Conservation (phyloP, 2,329 filamentous ascomycete species). For the Epichloe festucae region DNA sequence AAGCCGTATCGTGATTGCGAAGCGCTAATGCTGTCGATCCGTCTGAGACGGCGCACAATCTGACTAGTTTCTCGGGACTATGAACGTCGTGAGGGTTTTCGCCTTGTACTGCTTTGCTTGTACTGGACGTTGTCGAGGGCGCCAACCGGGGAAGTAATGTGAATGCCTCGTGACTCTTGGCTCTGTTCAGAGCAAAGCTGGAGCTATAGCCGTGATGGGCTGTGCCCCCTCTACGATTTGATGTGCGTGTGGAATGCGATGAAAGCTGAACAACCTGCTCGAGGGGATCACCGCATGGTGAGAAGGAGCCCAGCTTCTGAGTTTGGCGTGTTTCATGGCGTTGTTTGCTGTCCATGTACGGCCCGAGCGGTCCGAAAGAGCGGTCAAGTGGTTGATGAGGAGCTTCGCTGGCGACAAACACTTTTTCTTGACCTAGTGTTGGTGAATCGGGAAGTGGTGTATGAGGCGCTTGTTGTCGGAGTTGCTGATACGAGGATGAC, state of each 20-base stretch:
- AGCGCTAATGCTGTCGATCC: slow-evolving; percentile 1
- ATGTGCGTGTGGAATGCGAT: neutral
- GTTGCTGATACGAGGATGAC: neutral
- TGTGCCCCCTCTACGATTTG: too few species aligned
- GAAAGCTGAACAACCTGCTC: neutral
- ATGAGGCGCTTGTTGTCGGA: neutral
- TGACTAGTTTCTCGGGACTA: neutral
- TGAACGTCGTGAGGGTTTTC: neutral
- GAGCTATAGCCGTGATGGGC: slow-evolving; percentile 6
- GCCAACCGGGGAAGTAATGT: slow-evolving; percentile 11
- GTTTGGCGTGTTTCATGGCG: neutral
- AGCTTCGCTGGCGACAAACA: neutral
- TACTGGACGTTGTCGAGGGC: neutral
- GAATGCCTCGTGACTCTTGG: slow-evolving; percentile 10
- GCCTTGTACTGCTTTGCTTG: neutral
- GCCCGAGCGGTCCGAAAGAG: neutral
- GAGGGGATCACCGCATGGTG: too few species aligned
- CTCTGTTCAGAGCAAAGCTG: slow-evolving; percentile 12
- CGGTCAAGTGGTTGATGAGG: neutral
- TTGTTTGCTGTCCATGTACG: neutral
- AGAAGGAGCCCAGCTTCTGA: neutral
- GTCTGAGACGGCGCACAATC: neutral
- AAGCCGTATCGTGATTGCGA: slow-evolving; percentile 1
- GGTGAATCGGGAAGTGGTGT: slow-evolving; percentile 4
- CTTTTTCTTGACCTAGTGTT: slow-evolving; percentile 2